Evolutionary conservation across 306 rosid species (phyloP).

Genomic region (cucumber (Cucumis sativus)): DNA sequence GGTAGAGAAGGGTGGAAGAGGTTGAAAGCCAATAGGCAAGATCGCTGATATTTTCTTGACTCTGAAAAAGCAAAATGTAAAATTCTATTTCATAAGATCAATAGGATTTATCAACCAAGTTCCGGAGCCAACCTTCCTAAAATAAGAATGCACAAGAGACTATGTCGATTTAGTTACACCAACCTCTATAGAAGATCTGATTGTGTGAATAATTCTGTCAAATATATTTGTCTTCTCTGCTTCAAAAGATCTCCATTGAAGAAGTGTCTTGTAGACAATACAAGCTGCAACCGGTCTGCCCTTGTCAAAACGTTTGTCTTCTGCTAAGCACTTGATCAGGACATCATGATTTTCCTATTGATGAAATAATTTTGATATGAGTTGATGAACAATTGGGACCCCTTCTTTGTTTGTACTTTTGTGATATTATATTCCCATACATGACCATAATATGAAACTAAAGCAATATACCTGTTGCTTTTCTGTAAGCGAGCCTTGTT

Average conservation of each 20-base stretch:
- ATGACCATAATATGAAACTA: constrained; percentile 2
- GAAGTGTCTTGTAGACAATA: constrained; percentile 61
- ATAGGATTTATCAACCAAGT: background rate
- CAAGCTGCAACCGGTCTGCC: constrained; percentile 66
- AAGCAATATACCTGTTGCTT: constrained; percentile 58
- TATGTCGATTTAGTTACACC: background rate
- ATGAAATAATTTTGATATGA: constrained; percentile 9
- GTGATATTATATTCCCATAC: background rate
- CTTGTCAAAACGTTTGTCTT: constrained; percentile 60
- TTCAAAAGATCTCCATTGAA: constrained; percentile 88
- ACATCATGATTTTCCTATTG: constrained; percentile 69
- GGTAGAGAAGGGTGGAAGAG: constrained; percentile 66
- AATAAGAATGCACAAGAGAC: background rate
- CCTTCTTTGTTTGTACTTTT: background rate
- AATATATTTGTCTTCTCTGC: constrained; percentile 72
- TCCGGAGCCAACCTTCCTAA: background rate
- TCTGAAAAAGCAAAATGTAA: constrained; percentile 25
- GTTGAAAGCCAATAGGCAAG: constrained; percentile 87
- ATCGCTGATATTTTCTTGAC: constrained; percentile 46
- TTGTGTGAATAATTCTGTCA: constrained; percentile 57
- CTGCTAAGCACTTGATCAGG: constrained; percentile 64
- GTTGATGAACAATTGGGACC: constrained; percentile 1
- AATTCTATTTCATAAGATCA: background rate
- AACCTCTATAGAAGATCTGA: constrained; percentile 60
- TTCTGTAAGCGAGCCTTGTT: constrained; percentile 71